A percentile compares a stretch with the other conserved stretches of the same genome.
phyloP scores from a whole-genome alignment of 129 eudicot species.

The Tagetes patula region DNA sequence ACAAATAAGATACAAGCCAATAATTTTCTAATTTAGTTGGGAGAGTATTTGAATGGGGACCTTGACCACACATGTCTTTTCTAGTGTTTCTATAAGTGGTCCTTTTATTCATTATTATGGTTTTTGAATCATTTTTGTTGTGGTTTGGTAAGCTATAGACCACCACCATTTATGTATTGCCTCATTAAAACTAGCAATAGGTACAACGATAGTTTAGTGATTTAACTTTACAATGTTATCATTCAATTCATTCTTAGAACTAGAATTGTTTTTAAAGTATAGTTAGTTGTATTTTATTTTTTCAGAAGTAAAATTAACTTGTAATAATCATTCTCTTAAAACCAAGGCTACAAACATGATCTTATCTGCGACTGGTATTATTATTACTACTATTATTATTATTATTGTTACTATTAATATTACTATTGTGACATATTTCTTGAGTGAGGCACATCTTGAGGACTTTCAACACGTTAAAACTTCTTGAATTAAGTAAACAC shows the following conservation, averaged over 20 bases:
- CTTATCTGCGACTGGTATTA: too few relatives aligned
- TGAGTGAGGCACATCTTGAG: too few relatives aligned
- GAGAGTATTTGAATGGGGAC: slow-evolving; percentile 15
- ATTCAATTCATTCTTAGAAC: background rate
- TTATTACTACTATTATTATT: too few relatives aligned
- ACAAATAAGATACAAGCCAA: background rate
- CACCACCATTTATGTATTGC: slow-evolving; percentile 23
- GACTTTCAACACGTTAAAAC: too few relatives aligned
- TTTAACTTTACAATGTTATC: background rate
- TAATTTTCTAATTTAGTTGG: slow-evolving; percentile 8
- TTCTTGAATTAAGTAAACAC: too few relatives aligned
- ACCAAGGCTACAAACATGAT: too few relatives aligned
- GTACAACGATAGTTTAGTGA: slow-evolving; percentile 12
- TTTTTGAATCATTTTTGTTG: slow-evolving; percentile 23
- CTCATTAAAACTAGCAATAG: slow-evolving; percentile 19
- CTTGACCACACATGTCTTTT: slow-evolving; percentile 25
- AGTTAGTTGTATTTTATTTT: background rate
- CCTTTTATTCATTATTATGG: slow-evolving; percentile 25
- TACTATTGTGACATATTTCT: too few relatives aligned
- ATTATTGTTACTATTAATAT: too few relatives aligned
- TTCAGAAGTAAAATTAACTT: background rate
- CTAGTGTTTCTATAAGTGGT: slow-evolving; percentile 23
- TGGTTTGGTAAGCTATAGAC: slow-evolving; percentile 17
- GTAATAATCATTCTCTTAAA: too few relatives aligned
- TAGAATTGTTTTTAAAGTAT: background rate